phyloP scores from a whole-genome alignment of 345 rosid species.

The Eutrema heterophyllum region DNA sequence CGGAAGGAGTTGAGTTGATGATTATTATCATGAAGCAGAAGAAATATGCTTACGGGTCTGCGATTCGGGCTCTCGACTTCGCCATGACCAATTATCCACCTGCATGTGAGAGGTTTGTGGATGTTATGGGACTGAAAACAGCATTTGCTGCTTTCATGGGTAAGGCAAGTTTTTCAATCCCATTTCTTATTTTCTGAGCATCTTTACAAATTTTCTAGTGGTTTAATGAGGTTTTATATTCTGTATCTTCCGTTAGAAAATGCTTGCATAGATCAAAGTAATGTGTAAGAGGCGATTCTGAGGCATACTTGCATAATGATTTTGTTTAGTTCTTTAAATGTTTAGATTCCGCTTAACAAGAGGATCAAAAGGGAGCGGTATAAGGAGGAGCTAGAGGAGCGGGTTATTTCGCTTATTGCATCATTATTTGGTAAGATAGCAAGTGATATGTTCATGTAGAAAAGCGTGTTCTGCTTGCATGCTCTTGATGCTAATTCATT shows the following conservation, averaged over 20 bases:
- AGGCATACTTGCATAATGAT: not conserved
- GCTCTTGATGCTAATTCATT: slow-evolving; percentile 1
- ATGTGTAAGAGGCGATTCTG: not conserved
- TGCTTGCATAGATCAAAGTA: not conserved
- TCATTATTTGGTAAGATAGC: slow-evolving; percentile 89
- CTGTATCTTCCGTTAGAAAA: not conserved
- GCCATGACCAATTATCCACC: slow-evolving; percentile 98
- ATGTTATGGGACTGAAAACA: slow-evolving; percentile 91
- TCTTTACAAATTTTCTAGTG: not conserved
- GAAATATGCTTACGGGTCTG: slow-evolving; percentile 91
- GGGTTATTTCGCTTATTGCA: slow-evolving; percentile 68
- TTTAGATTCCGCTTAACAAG: slow-evolving; percentile 81
- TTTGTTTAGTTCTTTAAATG: slow-evolving; percentile 8
- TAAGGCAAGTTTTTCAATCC: slow-evolving; percentile 71
- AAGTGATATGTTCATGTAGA: slow-evolving; percentile 27
- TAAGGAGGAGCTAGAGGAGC: slow-evolving; percentile 91
- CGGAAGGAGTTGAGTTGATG: slow-evolving; percentile 98
- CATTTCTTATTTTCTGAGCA: not conserved
- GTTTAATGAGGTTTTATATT: not conserved
- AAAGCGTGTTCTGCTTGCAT: not conserved
- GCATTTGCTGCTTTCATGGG: slow-evolving; percentile 99
- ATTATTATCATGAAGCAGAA: slow-evolving; percentile 98
- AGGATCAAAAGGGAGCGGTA: slow-evolving; percentile 81
- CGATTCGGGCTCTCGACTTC: slow-evolving; percentile 86
- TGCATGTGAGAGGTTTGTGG: slow-evolving; percentile 93